These are phyloP conservation scores for Wickerhamiella vanderwaltii DNA, from an alignment of 805 yeast species.

Conservation along the genomic window DNA sequence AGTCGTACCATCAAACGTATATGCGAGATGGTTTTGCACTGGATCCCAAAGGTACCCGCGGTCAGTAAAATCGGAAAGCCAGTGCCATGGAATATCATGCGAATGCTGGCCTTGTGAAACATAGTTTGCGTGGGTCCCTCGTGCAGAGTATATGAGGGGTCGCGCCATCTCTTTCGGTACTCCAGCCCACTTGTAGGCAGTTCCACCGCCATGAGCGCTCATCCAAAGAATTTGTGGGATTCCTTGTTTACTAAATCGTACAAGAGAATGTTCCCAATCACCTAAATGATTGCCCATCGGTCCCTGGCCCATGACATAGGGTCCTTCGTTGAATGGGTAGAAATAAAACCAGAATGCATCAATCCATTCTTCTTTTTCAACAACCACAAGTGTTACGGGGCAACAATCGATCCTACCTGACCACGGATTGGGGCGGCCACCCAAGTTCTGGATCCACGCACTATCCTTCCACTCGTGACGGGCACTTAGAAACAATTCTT, in stretches of 20 bases:
- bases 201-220: slow-evolving; percentile 98
- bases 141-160: slow-evolving; percentile 77
- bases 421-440: slow-evolving; percentile 54
- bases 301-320: slow-evolving; percentile 94
- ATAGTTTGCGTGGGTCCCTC: slow-evolving; percentile 96
- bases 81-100: slow-evolving; percentile 87
- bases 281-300: slow-evolving; percentile 97
- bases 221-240: slow-evolving; percentile 80
- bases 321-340: slow-evolving; percentile 88
- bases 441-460: slow-evolving; percentile 77
- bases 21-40: slow-evolving; percentile 63
- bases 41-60: slow-evolving; percentile 96
- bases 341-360: slow-evolving; percentile 96
- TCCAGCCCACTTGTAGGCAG: slow-evolving; percentile 69
- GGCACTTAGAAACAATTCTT: slow-evolving; percentile 47
- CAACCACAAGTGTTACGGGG: slow-evolving; percentile 70
- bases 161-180: slow-evolving; percentile 32
- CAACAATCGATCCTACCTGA: slow-evolving; percentile 64
- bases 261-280: slow-evolving; percentile 94
- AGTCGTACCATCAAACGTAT: slow-evolving; percentile 54
- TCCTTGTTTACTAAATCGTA: slow-evolving; percentile 62
- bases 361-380: slow-evolving; percentile 87
- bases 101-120: slow-evolving; percentile 94
- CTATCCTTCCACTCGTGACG: slow-evolving; percentile 54
- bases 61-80: slow-evolving; percentile 85